Percentiles rank a stretch among this genome's conserved stretches.
These are phyloP conservation scores for Pythium coloratum DNA, from an alignment of 352 stramenopile species.

Conservation along the genomic window DNA sequence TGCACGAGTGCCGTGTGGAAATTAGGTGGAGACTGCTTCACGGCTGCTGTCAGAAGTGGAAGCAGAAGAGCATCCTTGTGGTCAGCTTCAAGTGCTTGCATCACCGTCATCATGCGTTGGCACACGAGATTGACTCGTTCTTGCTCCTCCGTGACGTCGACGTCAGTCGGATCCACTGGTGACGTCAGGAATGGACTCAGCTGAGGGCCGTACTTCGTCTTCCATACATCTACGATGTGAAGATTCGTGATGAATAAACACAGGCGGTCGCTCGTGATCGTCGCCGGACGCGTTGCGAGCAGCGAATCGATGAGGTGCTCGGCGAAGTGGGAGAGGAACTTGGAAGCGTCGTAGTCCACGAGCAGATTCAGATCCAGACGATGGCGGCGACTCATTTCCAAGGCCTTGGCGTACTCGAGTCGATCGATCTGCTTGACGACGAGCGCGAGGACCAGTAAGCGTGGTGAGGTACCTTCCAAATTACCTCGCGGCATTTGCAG, in stretches of 20 bases:
- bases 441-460: constrained; percentile 59
- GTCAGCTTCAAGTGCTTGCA: constrained; percentile 27
- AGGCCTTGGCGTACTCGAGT: constrained; percentile 42
- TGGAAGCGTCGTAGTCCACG: constrained; percentile 53
- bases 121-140: constrained; percentile 66
- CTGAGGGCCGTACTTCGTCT: constrained; percentile 57
- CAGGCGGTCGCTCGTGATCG: constrained; percentile 57
- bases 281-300: constrained; percentile 29
- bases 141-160: neutral
- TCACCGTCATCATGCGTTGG: constrained; percentile 31
- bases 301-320: constrained; percentile 35
- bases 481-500: constrained; percentile 81
- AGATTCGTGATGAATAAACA: constrained; percentile 79
- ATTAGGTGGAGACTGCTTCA: constrained; percentile 64
- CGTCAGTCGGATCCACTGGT: neutral
- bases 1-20: constrained; percentile 43
- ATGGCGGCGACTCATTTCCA: constrained; percentile 77
- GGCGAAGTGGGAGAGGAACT: constrained; percentile 42
- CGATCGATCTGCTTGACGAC: constrained; percentile 41
- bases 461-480: constrained; percentile 62
- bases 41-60: constrained; percentile 59
- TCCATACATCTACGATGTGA: constrained; percentile 66
- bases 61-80: constrained; percentile 47
- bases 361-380: constrained; percentile 79
- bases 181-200: constrained; percentile 32